Evolutionary conservation across 208 protist species (phyloP), one percentile per base, ranked within the genome.

Genomic region (Strigomonas oncopelti): DNA sequence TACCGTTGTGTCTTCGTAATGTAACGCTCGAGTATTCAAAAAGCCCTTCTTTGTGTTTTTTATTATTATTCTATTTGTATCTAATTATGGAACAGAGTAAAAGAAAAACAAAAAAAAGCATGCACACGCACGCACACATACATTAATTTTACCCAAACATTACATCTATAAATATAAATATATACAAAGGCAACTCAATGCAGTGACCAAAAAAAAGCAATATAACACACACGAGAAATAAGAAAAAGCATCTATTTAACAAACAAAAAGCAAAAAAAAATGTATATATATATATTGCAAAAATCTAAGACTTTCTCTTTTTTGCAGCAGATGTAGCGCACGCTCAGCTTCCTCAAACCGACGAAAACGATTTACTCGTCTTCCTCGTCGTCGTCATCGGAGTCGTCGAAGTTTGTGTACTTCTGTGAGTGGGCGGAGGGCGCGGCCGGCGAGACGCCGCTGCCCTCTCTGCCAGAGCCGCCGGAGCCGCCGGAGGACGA

Each of bases 321-420:
- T 20, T 48, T 20, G 5, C 16, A n/a, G 16, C 16, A 20, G 5
- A 20, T 20, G n/a, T n/a, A n/a, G n/a, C n/a, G n/a, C n/a, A n/a
- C n/a, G n/a, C n/a, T n/a, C n/a, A n/a, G n/a, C n/a, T n/a, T n/a
- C n/a, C n/a, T n/a, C n/a, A n/a, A n/a, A n/a, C n/a, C n/a, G n/a
- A n/a, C n/a, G n/a, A n/a, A n/a, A n/a, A n/a, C n/a, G n/a, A n/a
- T 9, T 38, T 38, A 38, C 34, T 38, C 34, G 9, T 38, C 34
- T 13, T 51, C 57, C 28, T 73, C 55, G 0, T 71, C 74, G 18
- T 71, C 63, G 42, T 75, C 63, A 31, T 75, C 56, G 5, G 65
- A 71, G 70, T 79, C 74, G 55, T 84, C 78, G 57, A 84, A 84
- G 57, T 73, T 64, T 1, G 74, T 76, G 71, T 84, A 84, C 8